phyloP scores from a whole-genome alignment of 352 stramenopile genomes.

The Phytophthora europaea region DNA sequence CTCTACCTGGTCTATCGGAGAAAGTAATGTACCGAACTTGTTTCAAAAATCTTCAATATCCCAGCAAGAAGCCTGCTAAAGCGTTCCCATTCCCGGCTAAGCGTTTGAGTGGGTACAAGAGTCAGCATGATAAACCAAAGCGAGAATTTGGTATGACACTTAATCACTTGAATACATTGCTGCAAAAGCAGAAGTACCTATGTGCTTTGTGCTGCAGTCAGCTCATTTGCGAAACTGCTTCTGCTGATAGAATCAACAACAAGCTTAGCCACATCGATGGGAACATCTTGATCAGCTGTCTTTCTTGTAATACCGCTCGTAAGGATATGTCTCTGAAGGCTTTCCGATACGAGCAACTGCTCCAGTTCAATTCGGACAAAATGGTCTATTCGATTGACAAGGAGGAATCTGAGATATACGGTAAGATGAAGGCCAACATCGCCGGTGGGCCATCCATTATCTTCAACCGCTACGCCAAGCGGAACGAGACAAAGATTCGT shows the following conservation, averaged over 20 bases:
- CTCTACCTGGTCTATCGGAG: not conserved
- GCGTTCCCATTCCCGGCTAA: not conserved
- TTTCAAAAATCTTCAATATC: not conserved
- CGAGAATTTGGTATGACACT: no score
- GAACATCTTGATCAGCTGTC: constrained; percentile 23
- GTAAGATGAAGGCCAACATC: constrained; percentile 16
- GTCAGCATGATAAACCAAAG: not conserved
- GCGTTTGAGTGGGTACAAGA: not conserved
- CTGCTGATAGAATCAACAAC: constrained; percentile 18
- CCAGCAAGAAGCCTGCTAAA: not conserved
- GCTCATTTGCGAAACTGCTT: constrained; percentile 28
- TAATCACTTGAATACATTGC: no score
- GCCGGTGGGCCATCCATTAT: not conserved
- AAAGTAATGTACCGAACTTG: not conserved
- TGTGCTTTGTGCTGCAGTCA: constrained; percentile 27
- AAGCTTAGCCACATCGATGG: not conserved
- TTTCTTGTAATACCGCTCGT: constrained; percentile 32
- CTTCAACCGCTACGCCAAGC: constrained; percentile 14
- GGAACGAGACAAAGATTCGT: constrained; percentile 8
- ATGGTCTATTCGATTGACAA: constrained; percentile 11
- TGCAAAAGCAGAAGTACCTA: constrained; percentile 19
- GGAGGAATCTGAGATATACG: constrained; percentile 8
- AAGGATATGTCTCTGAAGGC: constrained; percentile 37
- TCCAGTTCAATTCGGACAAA: constrained; percentile 23
- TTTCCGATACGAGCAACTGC: constrained; percentile 32